Conservation (phyloP, 106 monocot genomes). For the Apostasia ramifera region DNA sequence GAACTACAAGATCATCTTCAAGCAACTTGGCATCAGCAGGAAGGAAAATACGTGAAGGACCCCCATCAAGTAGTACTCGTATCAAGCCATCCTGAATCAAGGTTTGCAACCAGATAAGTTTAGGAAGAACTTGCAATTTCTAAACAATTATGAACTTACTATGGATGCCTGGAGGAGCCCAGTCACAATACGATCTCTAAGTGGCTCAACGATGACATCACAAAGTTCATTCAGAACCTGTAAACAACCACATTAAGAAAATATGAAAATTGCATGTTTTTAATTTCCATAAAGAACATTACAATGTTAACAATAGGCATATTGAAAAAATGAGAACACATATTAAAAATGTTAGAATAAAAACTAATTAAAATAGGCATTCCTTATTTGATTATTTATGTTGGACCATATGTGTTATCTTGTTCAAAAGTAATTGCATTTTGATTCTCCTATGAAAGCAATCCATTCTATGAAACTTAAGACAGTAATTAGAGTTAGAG, state of each 20-base stretch:
- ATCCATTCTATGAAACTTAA: no score
- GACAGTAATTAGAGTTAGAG: no score
- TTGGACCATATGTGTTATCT: no score
- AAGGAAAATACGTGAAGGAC: conserved; percentile 63
- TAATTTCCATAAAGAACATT: no score
- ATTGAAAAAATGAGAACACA: no score
- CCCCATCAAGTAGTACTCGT: conserved; percentile 86
- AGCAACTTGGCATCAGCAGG: conserved; percentile 77
- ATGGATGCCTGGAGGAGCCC: conserved; percentile 97
- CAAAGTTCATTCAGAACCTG: conserved; percentile 89
- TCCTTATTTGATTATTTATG: no score
- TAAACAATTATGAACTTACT: conserved; percentile 24
- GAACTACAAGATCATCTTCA: conserved; percentile 81
- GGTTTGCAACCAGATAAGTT: conserved; percentile 4
- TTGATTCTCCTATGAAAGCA: no score
- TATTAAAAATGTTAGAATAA: no score
- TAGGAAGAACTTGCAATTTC: background rate
- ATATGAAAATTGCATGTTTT: background rate
- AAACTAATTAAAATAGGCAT: no score
- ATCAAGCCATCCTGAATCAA: conserved; percentile 69
- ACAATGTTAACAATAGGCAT: no score
- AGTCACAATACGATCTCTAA: conserved; percentile 84
- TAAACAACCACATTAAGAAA: background rate
- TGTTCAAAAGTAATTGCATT: no score
- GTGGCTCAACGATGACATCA: conserved; percentile 84